A percentile compares a stretch with the other conserved stretches of the same genome.
Evolutionary conservation across 768 basidiomycete genomes (phyloP).

Genomic region (Paxillus ammoniavirescens): DNA sequence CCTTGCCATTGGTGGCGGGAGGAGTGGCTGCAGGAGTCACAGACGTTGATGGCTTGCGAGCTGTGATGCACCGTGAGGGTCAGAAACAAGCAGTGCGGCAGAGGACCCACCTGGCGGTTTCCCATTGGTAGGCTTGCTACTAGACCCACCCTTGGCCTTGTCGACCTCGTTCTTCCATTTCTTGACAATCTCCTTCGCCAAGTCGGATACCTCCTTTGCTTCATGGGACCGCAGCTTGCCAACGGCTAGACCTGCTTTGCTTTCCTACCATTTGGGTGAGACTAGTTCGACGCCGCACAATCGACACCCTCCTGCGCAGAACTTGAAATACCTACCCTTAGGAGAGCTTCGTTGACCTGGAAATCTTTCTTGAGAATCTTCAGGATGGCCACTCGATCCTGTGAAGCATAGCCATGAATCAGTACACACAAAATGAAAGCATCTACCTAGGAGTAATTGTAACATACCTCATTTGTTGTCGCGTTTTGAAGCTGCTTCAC

Average conservation of each 20-base stretch:
- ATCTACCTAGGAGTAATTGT: constrained; percentile 29
- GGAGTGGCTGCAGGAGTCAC: constrained; percentile 39
- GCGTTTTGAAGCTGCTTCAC: constrained; percentile 76
- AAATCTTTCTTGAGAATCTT: constrained; percentile 62
- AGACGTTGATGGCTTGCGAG: constrained; percentile 34
- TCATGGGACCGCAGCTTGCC: constrained; percentile 81
- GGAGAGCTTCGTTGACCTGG: constrained; percentile 66
- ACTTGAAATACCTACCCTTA: constrained; percentile 58
- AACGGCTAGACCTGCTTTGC: constrained; percentile 88
- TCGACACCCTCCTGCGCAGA: constrained; percentile 8
- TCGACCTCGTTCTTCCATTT: constrained; percentile 92
- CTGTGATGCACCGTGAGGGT: constrained; percentile 15
- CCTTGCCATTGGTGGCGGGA: constrained; percentile 31
- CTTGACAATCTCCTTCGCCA: constrained; percentile 89
- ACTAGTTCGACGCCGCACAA: not conserved
- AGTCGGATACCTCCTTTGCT: constrained; percentile 69
- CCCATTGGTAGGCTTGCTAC: constrained; percentile 16
- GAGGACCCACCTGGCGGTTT: constrained; percentile 38
- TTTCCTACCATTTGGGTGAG: constrained; percentile 55
- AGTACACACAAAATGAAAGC: constrained; percentile 36
- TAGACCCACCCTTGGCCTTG: constrained; percentile 46
- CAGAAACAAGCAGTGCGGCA: not conserved
- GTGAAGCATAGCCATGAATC: constrained; percentile 12
- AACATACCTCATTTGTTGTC: constrained; percentile 54
- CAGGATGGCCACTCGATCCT: constrained; percentile 68